Base-by-base conservation (phyloP, 2,329 filamentous ascomycete species). In the Cytospora piceae region DNA sequence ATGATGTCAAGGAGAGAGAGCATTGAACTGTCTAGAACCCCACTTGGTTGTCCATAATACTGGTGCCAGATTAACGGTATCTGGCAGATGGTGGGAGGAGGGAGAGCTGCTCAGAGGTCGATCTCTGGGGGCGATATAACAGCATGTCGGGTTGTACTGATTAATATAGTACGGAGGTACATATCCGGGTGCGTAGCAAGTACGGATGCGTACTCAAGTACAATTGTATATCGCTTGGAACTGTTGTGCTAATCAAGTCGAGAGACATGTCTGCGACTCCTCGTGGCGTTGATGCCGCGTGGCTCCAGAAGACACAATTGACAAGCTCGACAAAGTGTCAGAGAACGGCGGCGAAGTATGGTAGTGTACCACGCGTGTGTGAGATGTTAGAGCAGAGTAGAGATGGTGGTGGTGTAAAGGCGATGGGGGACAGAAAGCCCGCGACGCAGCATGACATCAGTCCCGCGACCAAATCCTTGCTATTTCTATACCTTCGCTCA, bases 391-490 rank as follows among this genome's bases (percentile, higher is more conserved):
- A 57, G 32, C 14, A 6, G 11, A 31, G 53, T 37, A 3, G 37
- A 24, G 31, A 22, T 37, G 32, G 32, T 17, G 20, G 29, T 15
- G 15, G 54, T 27, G 27, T 32, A 24, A 22, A 24, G 55, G 34
- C n/a, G n/a, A 39, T 42, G 34, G 31, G 42, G 34, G 55, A 58
- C 34, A 39, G 20, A 34, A 39, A 37, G 8, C 12, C 22, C 14
- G n/a, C 31, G 31, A 58, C 37, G 61, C 61, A 58, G 49, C 37
- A 64, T 64, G 62, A 64, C 62, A 60, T 60, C 62, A 64, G 49
- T 34, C 46, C 22, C 34, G 31, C 32, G 34, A 55, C 20, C 22
- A 54, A 39, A 42, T 32, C 55, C 46, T 4, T 32, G 31, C 6
- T 37, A 22, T n/a, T 17, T 32, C 20, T n/a, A 9, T n/a, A 20